Base-by-base conservation (phyloP, 805 yeast species). In the Sporopachydermia lactativora region DNA sequence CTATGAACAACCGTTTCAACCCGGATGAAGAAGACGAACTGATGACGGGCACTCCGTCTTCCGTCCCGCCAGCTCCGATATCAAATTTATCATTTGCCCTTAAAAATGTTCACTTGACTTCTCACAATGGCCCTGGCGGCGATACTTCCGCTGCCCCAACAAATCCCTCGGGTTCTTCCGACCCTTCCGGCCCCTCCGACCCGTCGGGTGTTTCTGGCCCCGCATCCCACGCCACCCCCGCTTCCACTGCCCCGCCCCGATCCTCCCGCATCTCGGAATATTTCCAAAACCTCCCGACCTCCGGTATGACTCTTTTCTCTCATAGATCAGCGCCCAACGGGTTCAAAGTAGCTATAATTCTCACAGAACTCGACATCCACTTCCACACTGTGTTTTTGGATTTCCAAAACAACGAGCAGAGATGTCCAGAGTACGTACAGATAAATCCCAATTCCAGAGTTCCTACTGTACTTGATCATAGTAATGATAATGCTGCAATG, bases 371-470 rank as follows among this genome's bases (percentile, higher is more conserved):
- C 49, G 81, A 81, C 43, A 70, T 80, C 53, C 73, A 73, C 24
- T 89, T 81, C 62, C 75, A 77, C 49, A 85, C 96, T 2, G 75
- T 86, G 42, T 80, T 83, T 50, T 65, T 88, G 42, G 96, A 88
- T 61, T 85, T 88, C 60, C 81, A 81, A 57, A 69, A 69, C 46
- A 94, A 94, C 43, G 96, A 88, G 59, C 96, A 88, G 57, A 65
- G 95, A 46, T 83, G 94, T 2, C 96, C 96, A 0, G 94, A 86
- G 57, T 88, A 88, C 52, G 86, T 88, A 15, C 71, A 85, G n/a
- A 78, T 88, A 45, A 89, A 88, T 58, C 97, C 97, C 18, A 89
- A 89, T 58, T 96, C 96, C 2, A 68, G 97, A 45, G 94, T 88
- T 4, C 97, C 97, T 3, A 94, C 96, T 2, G 69, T 88, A 41